Evolutionary conservation across 2,329 filamentous ascomycete species (phyloP), one percentile per base, ranked within the genome.

Genomic region (Monascus ruber): DNA sequence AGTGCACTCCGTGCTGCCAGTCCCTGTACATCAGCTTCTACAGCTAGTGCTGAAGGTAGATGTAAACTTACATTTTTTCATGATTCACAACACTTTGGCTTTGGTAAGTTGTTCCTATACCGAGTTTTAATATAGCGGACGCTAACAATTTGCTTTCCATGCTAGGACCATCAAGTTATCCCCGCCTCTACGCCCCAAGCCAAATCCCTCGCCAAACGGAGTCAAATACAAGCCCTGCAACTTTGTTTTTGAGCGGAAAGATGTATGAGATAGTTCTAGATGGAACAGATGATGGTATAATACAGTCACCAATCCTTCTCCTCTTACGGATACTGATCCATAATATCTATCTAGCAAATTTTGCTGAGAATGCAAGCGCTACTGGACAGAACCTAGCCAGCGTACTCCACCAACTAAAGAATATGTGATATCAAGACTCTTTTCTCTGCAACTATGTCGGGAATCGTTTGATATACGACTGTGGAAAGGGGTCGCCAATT

Each of bases 221-320:
- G 35, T 50, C 36, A 27, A 43, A 48, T 41, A 47, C 41, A 41
- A 53, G 51, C 41, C 43, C 51, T 39, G 46, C 49, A 37, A 52
- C 48, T 37, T 45, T 52, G 24, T 48, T 47, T 24, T 24, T 54
- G 26, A 37, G 11, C 24, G 17, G 47, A 39, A 50, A 49, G 29
- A 56, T 53, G 49, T 44, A 54, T 39, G 40, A 56, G 27, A 43
- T 55, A 36, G 43, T 44, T 36, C 34, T 54, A 33, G 47, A 56
- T 47, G 43, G 46, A 33, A 55, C 48, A 27, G 24, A 28, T 38
- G 52, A 55, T 50, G 46, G 53, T 51, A 49, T 2, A 28, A 29
- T 33, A 6, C 10, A 39, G 9, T 37, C 27, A 39, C 38, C 6
- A n/a, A 26, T 35, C 26, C 11, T 38, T 39, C 24, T 35, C 31